Conservation (phyloP, 352 stramenopile species). For the Phytophthora syringae region DNA sequence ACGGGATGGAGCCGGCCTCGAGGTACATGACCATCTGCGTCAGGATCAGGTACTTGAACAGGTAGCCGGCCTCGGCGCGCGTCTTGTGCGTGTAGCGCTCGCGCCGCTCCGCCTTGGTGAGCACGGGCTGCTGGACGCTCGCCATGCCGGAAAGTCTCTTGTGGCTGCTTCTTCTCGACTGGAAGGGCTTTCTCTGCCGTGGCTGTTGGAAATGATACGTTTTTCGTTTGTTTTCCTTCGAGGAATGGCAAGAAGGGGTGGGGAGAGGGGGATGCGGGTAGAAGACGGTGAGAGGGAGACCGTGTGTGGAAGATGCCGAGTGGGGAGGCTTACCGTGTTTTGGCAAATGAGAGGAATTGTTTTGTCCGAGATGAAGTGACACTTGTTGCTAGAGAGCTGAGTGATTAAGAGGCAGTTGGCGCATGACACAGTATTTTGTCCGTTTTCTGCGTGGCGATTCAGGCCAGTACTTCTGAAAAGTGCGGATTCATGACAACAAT, state of each 20-base stretch:
- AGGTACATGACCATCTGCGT: slow-evolving; percentile 87
- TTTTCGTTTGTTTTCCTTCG: too few species aligned
- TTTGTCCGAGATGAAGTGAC: neutral
- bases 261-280: too few species aligned
- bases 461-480: neutral
- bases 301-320: too few species aligned
- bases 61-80: slow-evolving; percentile 72
- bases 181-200: neutral
- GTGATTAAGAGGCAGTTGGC: neutral
- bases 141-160: neutral
- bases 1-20: slow-evolving; percentile 83
- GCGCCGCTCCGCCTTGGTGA: slow-evolving; percentile 62
- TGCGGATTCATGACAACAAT: neutral
- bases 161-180: neutral
- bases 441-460: neutral
- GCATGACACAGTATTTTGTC: neutral
- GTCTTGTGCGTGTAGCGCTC: slow-evolving; percentile 80
- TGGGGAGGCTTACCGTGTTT: too few species aligned
- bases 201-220: too few species aligned
- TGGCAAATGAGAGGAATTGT: too few species aligned
- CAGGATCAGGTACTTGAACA: slow-evolving; percentile 90
- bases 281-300: too few species aligned
- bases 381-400: neutral
- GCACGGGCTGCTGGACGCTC: slow-evolving; percentile 2
- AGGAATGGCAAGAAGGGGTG: too few species aligned